Evolutionary conservation across 2,329 filamentous ascomycete genomes (phyloP).

Genomic region (Paecilomyces fulvus): DNA sequence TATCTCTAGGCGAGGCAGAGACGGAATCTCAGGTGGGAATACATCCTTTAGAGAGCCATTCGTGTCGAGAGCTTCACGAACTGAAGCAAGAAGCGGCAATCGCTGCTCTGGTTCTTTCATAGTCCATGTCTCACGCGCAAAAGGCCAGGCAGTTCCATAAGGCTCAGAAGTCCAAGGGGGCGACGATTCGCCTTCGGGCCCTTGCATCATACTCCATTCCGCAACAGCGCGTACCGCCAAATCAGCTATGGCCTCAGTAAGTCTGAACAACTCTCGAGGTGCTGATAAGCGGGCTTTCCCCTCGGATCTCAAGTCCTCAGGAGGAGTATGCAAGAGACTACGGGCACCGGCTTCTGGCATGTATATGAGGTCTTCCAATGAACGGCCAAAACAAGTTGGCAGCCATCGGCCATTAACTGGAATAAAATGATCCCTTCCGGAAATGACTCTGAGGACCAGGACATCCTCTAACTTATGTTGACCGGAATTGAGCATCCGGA

Average conservation of each 20-base stretch:
- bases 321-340: slow-evolving; percentile 42
- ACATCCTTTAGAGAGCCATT: slow-evolving; percentile 54
- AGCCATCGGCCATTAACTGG: slow-evolving; percentile 71
- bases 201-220: slow-evolving; percentile 53
- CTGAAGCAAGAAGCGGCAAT: slow-evolving; percentile 33
- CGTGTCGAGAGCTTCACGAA: slow-evolving; percentile 62
- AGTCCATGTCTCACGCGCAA: slow-evolving; percentile 44
- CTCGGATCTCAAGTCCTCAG: slow-evolving; percentile 18
- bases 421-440: slow-evolving; percentile 87
- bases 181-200: slow-evolving; percentile 18
- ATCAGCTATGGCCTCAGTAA: slow-evolving; percentile 71
- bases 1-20: slow-evolving; percentile 64
- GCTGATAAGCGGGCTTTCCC: slow-evolving; percentile 56
- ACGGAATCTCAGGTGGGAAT: slow-evolving; percentile 55
- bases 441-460: slow-evolving; percentile 71
- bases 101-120: slow-evolving; percentile 33
- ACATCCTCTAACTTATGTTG: slow-evolving; percentile 67
- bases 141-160: slow-evolving; percentile 48
- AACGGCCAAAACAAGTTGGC: slow-evolving; percentile 73
- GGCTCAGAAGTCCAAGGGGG: slow-evolving; percentile 48
- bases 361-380: slow-evolving; percentile 78
- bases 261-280: slow-evolving; percentile 77
- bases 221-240: slow-evolving; percentile 50
- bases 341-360: slow-evolving; percentile 73
- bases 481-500: slow-evolving; percentile 64